phyloP scores from a whole-genome alignment of 2,329 filamentous ascomycete species.

The Fusarium staphyleae region DNA sequence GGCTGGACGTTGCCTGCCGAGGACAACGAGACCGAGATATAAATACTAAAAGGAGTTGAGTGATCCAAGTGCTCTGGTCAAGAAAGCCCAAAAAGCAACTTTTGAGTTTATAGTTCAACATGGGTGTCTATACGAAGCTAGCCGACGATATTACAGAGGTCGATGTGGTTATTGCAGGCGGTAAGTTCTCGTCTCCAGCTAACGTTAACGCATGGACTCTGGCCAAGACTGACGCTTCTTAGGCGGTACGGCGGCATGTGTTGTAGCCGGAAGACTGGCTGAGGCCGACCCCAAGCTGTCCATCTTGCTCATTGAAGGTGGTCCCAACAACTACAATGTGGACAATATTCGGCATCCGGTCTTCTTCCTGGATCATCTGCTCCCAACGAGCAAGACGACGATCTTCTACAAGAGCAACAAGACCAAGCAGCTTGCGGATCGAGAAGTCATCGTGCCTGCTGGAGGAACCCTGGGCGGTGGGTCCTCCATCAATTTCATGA shows the following conservation, averaged over 20 bases:
- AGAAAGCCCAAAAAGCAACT: no score
- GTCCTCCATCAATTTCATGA: constrained; percentile 46
- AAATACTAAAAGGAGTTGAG: no score
- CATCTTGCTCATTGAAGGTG: constrained; percentile 45
- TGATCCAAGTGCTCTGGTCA: no score
- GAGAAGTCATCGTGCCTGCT: constrained; percentile 37
- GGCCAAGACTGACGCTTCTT: not conserved
- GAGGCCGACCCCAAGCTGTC: constrained; percentile 41
- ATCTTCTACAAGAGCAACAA: constrained; percentile 41
- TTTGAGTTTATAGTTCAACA: not conserved
- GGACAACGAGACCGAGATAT: no score
- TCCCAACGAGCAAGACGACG: constrained; percentile 34
- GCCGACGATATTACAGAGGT: not conserved
- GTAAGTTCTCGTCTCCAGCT: not conserved
- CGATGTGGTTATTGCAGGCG: constrained; percentile 1
- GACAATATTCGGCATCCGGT: constrained; percentile 41
- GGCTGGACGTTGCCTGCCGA: no score
- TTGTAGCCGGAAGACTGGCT: constrained; percentile 43
- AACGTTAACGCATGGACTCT: not conserved
- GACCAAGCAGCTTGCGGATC: constrained; percentile 33
- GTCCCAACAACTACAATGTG: constrained; percentile 40
- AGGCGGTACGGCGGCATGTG: constrained; percentile 44
- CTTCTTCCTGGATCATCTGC: constrained; percentile 37
- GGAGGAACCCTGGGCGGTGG: constrained; percentile 44
- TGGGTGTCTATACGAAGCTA: constrained; percentile 2